Base-by-base conservation (phyloP, 1,284 basidiomycete species). In the Thelephora terrestris region DNA sequence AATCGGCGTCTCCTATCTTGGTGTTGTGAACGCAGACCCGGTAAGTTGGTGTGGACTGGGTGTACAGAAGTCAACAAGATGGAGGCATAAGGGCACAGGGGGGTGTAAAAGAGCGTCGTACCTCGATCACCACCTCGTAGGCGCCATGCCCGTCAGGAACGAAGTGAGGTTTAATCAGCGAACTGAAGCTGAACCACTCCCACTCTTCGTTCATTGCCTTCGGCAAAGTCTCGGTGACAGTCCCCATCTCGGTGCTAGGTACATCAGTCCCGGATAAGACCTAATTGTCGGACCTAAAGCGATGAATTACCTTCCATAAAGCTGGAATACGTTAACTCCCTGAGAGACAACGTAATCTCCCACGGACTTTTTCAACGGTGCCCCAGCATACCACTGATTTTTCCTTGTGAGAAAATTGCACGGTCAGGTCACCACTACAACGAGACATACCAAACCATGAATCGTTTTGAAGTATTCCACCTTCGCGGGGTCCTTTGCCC, bases 301-400 rank as follows among this genome's bases (percentile, higher is more conserved):
- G 12, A 7, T 29, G 1, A 25, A 53, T 44, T 29, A 58, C 52
- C 35, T 48, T 17, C 57, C 57, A 29, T 54, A 57, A 23, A 53
- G 35, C 7, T 43, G 49, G 34, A 48, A 52, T 7, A 58, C 44
- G 1, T 32, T 32, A 14, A 57, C 51, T 23, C 53, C 57, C 24
- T 50, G 45, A 4, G 43, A 47, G 0, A 45, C 46, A 1, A 58
- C 32, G n/a, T 45, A 50, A 42, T 57, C 57, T n/a, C 57, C 57
- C 10, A 50, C 50, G 7, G 52, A 47, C 39, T 55, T 53, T 17
- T 55, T 45, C 27, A 58, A 38, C 2, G 55, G 57, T 3, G 52
- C 54, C 16, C 57, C 57, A 7, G 51, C 57, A 36, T 47, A 55
- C 2, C 52, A 17, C 57, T 58, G 32, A 6, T 32, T 32, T 32